Conservation (phyloP, 345 rosid genomes). For the Sonneratia alba region DNA sequence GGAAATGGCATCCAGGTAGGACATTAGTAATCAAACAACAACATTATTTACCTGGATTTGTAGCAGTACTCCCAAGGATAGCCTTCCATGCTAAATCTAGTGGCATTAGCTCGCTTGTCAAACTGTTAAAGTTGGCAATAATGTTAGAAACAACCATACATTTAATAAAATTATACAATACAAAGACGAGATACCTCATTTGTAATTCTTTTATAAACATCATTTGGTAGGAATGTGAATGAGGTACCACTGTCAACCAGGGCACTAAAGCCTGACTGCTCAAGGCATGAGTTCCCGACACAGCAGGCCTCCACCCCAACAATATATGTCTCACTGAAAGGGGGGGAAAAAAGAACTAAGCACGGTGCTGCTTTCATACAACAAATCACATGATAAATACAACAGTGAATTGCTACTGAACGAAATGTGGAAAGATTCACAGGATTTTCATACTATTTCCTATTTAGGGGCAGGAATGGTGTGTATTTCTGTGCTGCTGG, state of each 20-base stretch:
- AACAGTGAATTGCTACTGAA: not conserved
- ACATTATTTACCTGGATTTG: conserved; percentile 48
- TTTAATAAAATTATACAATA: not conserved
- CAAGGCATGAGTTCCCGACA: conserved; percentile 56
- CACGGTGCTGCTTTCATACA: conserved; percentile 6
- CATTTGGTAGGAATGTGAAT: conserved; percentile 66
- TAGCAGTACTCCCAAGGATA: conserved; percentile 72
- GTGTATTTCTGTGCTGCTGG: conserved; percentile 59
- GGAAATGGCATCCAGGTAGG: not conserved
- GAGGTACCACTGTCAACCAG: conserved; percentile 80
- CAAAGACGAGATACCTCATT: conserved; percentile 37
- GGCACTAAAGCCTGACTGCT: conserved; percentile 45
- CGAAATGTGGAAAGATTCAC: not conserved
- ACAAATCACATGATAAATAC: not conserved
- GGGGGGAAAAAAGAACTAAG: conserved; percentile 6
- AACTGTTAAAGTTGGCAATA: conserved; percentile 29
- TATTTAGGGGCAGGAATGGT: conserved; percentile 42
- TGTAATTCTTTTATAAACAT: conserved; percentile 37
- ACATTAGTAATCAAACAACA: conserved; percentile 5
- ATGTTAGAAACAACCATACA: not conserved
- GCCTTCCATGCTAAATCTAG: conserved; percentile 34
- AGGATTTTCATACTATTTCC: conserved; percentile 43
- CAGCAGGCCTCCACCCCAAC: conserved; percentile 72
- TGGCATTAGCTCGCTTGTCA: conserved; percentile 48
- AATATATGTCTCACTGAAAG: conserved; percentile 44